Percentiles rank a stretch among this genome's conserved stretches.
These are phyloP conservation scores for Camellia japonica DNA, from an alignment of 148 eudicot genomes.

Conservation along the genomic window DNA sequence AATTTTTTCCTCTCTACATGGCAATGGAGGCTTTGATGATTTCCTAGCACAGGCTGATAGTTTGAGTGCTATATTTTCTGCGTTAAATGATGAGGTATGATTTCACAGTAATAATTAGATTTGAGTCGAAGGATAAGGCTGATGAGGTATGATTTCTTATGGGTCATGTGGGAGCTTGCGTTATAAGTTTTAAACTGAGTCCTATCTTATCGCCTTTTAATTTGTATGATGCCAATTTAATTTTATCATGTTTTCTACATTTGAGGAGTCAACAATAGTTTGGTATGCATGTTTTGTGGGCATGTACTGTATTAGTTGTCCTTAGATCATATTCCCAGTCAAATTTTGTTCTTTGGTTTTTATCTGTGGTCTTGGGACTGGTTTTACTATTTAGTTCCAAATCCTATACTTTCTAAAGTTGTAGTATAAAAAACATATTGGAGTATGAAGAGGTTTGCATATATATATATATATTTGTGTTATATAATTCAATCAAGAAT, in stretches of 20 bases:
- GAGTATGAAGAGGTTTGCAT: no score
- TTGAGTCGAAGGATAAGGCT: background rate
- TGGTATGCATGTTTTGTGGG: background rate
- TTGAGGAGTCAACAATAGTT: background rate
- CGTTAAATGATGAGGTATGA: constrained; percentile 89
- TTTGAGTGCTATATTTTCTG: constrained; percentile 93
- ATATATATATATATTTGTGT: background rate
- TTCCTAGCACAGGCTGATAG: constrained; percentile 95
- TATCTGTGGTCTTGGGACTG: background rate
- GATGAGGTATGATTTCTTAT: background rate
- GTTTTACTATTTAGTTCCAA: background rate
- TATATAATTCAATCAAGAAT: no score
- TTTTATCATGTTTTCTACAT: background rate
- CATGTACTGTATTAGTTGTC: background rate
- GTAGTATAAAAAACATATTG: no score
- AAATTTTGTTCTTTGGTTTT: background rate
- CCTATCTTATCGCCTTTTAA: background rate
- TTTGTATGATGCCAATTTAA: background rate
- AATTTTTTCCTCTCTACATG: constrained; percentile 77
- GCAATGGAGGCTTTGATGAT: constrained; percentile 77
- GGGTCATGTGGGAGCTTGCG: background rate
- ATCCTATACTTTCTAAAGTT: background rate
- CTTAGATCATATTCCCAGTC: no score
- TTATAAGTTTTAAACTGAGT: background rate
- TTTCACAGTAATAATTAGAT: background rate